Percentiles rank a stretch among this genome's conserved stretches.
These are phyloP conservation scores for Neoconidiobolus thromboides DNA, from an alignment of 371 early-diverging fungal genomes.

Conservation along the genomic window DNA sequence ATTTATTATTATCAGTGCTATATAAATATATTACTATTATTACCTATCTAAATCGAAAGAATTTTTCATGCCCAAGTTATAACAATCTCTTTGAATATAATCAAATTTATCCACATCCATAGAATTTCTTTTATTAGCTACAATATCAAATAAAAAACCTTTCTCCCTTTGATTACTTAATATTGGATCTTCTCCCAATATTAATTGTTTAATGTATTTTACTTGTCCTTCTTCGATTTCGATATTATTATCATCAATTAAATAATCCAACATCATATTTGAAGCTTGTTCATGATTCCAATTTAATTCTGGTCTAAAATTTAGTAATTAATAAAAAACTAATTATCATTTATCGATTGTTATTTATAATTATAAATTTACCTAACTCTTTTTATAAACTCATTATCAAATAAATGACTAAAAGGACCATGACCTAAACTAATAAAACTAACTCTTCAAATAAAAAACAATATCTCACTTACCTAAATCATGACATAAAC, in stretches of 20 bases:
- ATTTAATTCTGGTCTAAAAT: constrained; percentile 25
- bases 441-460: background rate
- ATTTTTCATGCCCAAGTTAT: constrained; percentile 60
- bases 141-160: constrained; percentile 81
- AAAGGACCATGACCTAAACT: constrained; percentile 73
- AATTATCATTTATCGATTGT: too few species aligned
- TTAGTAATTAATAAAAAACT: background rate
- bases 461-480: constrained; percentile 3
- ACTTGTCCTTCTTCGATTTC: constrained; percentile 45
- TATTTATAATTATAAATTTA: constrained; percentile 5
- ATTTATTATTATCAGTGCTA: background rate
- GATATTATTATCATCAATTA: constrained; percentile 62
- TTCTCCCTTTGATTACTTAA: constrained; percentile 16
- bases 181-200: constrained; percentile 41
- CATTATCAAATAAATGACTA: constrained; percentile 83
- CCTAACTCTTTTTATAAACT: constrained; percentile 50
- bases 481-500: constrained; percentile 88
- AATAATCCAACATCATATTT: constrained; percentile 70
- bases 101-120: constrained; percentile 97
- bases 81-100: constrained; percentile 79
- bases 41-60: constrained; percentile 51
- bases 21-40: background rate
- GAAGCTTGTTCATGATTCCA: constrained; percentile 88
- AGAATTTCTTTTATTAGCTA: constrained; percentile 81
- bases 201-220: constrained; percentile 67